phyloP scores from a whole-genome alignment of 495 filamentous ascomycete species.

The Penicillium canariense region DNA sequence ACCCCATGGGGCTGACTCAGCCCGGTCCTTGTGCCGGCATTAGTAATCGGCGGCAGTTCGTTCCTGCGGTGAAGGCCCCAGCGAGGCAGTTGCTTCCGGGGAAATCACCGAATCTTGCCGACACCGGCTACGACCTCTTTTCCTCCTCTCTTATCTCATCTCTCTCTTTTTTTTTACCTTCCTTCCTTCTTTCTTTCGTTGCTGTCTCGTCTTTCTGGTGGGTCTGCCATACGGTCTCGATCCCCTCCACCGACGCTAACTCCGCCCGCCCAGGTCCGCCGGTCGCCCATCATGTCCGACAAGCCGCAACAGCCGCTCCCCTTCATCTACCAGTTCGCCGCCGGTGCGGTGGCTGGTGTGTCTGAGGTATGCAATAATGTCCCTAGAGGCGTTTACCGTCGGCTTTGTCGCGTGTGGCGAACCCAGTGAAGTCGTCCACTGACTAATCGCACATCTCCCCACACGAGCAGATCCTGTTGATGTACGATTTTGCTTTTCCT shows the following conservation, averaged over 20 bases:
- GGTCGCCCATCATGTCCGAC: constrained; percentile 55
- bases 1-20: constrained; percentile 16
- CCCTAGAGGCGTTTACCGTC: background rate
- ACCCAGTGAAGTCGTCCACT: constrained; percentile 5
- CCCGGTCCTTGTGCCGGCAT: background rate
- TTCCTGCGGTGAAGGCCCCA: constrained; percentile 10
- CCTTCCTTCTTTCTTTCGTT: constrained; percentile 3
- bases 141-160: constrained; percentile 12
- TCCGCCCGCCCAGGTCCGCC: constrained; percentile 8
- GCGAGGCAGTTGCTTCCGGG: constrained; percentile 7
- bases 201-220: background rate
- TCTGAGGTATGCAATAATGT: constrained; percentile 65
- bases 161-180: constrained; percentile 7
- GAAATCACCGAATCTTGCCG: constrained; percentile 27
- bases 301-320: constrained; percentile 62
- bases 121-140: constrained; percentile 24
- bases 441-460: constrained; percentile 31
- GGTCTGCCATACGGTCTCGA: background rate
- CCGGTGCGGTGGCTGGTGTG: constrained; percentile 87
- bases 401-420: background rate
- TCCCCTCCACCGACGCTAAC: background rate
- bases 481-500: constrained; percentile 53
- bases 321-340: constrained; percentile 83
- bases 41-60: constrained; percentile 17
- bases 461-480: constrained; percentile 71